Evolutionary conservation across 371 early-diverging fungal species (phyloP), one percentile per base, ranked within the genome.

Genomic region (Lichtheimia hyalospora): DNA sequence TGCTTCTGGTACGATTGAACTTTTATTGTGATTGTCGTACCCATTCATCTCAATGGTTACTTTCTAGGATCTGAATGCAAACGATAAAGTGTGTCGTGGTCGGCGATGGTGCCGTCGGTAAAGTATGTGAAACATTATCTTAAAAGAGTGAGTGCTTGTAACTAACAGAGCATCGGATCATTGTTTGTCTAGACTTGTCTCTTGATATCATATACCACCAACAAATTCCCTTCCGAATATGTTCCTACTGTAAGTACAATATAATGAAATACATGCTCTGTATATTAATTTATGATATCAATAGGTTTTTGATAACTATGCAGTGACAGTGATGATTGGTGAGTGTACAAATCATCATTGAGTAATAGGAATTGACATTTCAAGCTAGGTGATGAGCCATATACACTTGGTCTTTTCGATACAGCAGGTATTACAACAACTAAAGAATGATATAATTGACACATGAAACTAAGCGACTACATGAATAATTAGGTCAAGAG

Each of bases 101-200:
- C 54, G 98, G 98, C 60, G 98, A 98, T 80, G 98, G 98, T 88
- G 97, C 97, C 58, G 98, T 98, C 70, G 97, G 97, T 69, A 96
- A 97, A 86, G 92, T 89, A 82, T 67, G 69, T 58, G 53, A 18
- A 21, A 21, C 46, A 6, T 16, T 21, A 41, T 49, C 3, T 28
- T 18, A 23, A 43, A 18, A 25, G 42, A 27, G 18, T 14, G 41
- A 46, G 44, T 52, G 52, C n/a, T 40, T 7, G 27, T 28, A 28
- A 25, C 52, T 23, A 16, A 51, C 5, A 10, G n/a, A n/a, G 13
- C 52, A 27, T n/a, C n/a, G 12, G 21, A n/a, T 46, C 46, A 46
- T 21, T 18, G 46, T 21, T 18, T 56, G 51, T 49, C 23, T 83
- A 91, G 90, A 97, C 97, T 41, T 98, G 98, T 75, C 88, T 98